Evolutionary conservation across 1,284 basidiomycete genomes (phyloP).

Genomic region (Tilletiaria anomala): DNA sequence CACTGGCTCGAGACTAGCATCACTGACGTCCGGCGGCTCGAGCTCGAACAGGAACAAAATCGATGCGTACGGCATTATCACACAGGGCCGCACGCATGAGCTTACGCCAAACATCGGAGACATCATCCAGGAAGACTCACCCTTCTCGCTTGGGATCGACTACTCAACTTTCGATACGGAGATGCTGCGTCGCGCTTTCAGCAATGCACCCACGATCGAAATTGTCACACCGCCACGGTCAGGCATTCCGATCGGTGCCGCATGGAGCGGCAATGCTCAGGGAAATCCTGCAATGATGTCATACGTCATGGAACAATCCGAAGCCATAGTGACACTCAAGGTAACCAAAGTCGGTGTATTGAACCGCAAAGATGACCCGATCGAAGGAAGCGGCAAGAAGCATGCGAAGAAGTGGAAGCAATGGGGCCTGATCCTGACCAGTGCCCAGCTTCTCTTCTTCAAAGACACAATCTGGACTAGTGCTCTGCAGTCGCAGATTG

Average conservation of each 20-base stretch:
- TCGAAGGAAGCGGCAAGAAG: slow-evolving; percentile 61
- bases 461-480: slow-evolving; percentile 61
- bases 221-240: slow-evolving; percentile 13
- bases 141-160: slow-evolving; percentile 20
- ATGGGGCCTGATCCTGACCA: slow-evolving; percentile 73
- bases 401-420: slow-evolving; percentile 71
- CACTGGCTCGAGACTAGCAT: background rate
- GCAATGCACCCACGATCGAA: slow-evolving; percentile 27
- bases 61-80: slow-evolving; percentile 3
- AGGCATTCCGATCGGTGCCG: background rate
- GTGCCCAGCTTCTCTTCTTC: slow-evolving; percentile 80
- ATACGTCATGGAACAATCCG: slow-evolving; percentile 6
- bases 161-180: slow-evolving; percentile 11
- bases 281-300: too few relatives aligned
- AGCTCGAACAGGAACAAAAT: background rate
- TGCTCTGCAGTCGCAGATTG: slow-evolving; percentile 48
- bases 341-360: slow-evolving; percentile 70
- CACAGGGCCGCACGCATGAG: slow-evolving; percentile 54
- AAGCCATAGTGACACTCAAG: slow-evolving; percentile 47
- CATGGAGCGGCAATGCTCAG: background rate
- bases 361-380: slow-evolving; percentile 57
- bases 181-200: slow-evolving; percentile 15
- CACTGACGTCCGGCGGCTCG: background rate
- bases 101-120: slow-evolving; percentile 44
- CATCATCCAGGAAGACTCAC: slow-evolving; percentile 20